Conservation (phyloP, 2,329 filamentous ascomycete genomes). For the Coniochaeta sp. region DNA sequence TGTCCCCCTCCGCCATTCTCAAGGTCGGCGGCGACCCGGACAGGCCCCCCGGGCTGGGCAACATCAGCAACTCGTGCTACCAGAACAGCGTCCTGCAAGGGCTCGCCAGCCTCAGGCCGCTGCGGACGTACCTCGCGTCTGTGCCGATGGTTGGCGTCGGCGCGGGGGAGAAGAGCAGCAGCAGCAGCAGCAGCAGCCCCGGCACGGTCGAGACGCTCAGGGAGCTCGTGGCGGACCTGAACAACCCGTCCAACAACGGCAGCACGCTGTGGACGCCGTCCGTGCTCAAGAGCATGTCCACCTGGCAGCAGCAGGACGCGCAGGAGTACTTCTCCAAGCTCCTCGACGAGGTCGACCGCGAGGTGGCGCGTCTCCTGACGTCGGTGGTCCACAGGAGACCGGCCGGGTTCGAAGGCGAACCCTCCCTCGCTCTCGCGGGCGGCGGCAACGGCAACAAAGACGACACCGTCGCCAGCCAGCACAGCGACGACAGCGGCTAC, state of each 20-base stretch:
- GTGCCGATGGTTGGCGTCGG: too few species aligned
- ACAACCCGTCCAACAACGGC: constrained; percentile 63
- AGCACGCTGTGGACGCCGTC: constrained; percentile 74
- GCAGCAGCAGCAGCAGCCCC: too few species aligned
- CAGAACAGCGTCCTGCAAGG: constrained; percentile 93
- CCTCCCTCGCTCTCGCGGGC: constrained; percentile 17
- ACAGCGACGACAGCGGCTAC: constrained; percentile 52
- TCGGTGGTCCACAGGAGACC: constrained; percentile 19
- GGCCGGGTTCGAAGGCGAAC: constrained; percentile 31
- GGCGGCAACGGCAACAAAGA: too few species aligned
- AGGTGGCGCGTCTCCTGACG: constrained; percentile 48
- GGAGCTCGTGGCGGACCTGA: constrained; percentile 62
- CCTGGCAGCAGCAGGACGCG: constrained; percentile 93
- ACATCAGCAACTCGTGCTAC: constrained; percentile 93
- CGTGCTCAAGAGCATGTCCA: constrained; percentile 84
- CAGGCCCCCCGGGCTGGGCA: constrained; percentile 66
- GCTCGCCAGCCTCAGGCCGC: constrained; percentile 65
- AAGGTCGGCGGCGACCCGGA: constrained; percentile 33
- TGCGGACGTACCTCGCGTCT: constrained; percentile 58
- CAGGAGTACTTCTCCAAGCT: constrained; percentile 96
- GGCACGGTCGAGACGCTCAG: constrained; percentile 43
- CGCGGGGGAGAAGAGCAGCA: constrained; percentile 17
- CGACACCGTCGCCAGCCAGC: constrained; percentile 36
- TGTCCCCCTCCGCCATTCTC: constrained; percentile 32
- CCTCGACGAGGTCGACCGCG: constrained; percentile 75